Evolutionary conservation across 139 green algal genomes (phyloP).

Genomic region (Chlorella sp.): DNA sequence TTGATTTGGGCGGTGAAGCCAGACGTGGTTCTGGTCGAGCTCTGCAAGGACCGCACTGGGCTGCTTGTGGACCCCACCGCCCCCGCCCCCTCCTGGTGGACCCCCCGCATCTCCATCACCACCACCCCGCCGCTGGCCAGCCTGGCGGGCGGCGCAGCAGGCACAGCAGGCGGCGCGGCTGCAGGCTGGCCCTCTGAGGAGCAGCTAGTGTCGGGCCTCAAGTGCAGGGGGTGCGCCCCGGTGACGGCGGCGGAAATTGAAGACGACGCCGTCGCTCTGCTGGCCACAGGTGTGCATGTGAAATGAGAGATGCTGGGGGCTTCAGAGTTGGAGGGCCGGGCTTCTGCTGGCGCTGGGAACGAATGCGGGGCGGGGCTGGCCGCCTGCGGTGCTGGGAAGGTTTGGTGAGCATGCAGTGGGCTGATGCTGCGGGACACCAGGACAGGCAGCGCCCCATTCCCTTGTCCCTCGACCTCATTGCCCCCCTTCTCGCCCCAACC

Average conservation of each 20-base stretch:
- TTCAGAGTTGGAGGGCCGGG: no score
- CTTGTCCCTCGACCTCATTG: not conserved
- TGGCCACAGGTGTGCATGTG: constrained; percentile 59
- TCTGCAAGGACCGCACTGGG: constrained; percentile 82
- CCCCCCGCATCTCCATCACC: not conserved
- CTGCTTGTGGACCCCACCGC: constrained; percentile 70
- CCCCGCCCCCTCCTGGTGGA: constrained; percentile 48
- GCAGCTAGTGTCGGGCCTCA: constrained; percentile 62
- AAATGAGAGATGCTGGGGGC: no score
- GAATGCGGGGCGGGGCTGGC: no score
- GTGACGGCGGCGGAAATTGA: constrained; percentile 73
- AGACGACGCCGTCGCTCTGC: constrained; percentile 65
- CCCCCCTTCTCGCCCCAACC: not conserved
- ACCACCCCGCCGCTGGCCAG: not conserved
- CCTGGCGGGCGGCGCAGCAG: not conserved
- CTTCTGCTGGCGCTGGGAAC: no score
- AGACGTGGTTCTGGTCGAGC: constrained; percentile 39
- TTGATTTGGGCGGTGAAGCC: constrained; percentile 61
- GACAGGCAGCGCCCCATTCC: not conserved
- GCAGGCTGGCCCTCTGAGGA: constrained; percentile 61
- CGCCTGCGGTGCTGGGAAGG: no score
- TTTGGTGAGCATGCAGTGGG: not conserved
- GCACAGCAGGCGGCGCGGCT: not conserved
- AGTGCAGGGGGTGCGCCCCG: constrained; percentile 43
- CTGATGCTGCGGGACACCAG: not conserved